Percentiles rank a stretch among this genome's conserved stretches.
These are phyloP conservation scores for Halenospora varia DNA, from an alignment of 495 filamentous ascomycete genomes.

Conservation along the genomic window DNA sequence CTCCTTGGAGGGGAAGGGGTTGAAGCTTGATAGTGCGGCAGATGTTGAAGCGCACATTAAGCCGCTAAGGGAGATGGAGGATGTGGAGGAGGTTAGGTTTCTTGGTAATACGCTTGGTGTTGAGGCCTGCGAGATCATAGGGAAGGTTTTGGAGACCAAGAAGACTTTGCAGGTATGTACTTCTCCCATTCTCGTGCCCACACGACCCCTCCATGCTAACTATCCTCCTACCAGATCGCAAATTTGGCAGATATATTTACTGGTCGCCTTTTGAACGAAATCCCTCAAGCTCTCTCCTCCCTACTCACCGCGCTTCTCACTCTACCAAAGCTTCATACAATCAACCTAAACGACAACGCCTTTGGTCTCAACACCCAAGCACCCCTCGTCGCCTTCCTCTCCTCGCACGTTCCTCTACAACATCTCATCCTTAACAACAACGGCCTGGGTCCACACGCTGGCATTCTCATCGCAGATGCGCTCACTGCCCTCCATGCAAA, in stretches of 20 bases:
- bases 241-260: constrained; percentile 98
- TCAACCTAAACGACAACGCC: constrained; percentile 96
- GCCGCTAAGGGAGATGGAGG: constrained; percentile 61
- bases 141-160: constrained; percentile 72
- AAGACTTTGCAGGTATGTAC: constrained; percentile 64
- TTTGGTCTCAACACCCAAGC: constrained; percentile 91
- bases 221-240: constrained; percentile 50
- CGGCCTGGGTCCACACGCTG: constrained; percentile 88
- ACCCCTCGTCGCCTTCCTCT: constrained; percentile 80
- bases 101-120: constrained; percentile 90
- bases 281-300: constrained; percentile 80
- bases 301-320: constrained; percentile 83
- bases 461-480: constrained; percentile 75
- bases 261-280: constrained; percentile 86
- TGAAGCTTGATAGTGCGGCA: constrained; percentile 83
- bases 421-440: constrained; percentile 97
- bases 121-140: constrained; percentile 78
- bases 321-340: constrained; percentile 76
- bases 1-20: constrained; percentile 81
- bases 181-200: background rate
- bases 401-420: constrained; percentile 77
- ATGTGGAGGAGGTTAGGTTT: constrained; percentile 79
- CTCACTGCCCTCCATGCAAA: constrained; percentile 72
- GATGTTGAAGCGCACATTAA: constrained; percentile 85
- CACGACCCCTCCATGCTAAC: background rate